Evolutionary conservation across 176 grass and related monocot genomes (phyloP), one percentile per base, ranked within the genome.

Genomic region (Aechmea fasciata): DNA sequence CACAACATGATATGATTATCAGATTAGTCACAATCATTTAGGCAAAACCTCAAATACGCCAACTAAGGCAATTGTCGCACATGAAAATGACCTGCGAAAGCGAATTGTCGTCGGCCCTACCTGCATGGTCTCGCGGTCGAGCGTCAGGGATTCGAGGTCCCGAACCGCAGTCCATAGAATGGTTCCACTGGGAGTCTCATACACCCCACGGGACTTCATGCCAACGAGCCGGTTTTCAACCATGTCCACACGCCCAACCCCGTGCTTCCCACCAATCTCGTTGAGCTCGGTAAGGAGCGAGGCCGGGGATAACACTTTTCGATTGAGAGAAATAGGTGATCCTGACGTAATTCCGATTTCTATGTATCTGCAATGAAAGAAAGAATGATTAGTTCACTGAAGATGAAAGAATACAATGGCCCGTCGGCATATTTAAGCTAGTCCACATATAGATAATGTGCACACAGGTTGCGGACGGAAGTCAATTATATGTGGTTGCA

Each of bases 171-270:
- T 66, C 70, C 81, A 82, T 73, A 97, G 81, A 78, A 97, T 92
- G 64, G 94, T 97, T 66, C 94, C 94, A 57, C 94, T 89, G 0
- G 94, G 94, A 51, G 94, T 97, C 77, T 97, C 94, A 1, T 92
- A 97, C 1, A 97, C 77, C 0, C 94, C 94, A 1, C 94, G 89
- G 20, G 94, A 97, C 63, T 92, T 97, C 94, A 97, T 97, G 26
- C 94, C 94, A 2, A 97, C 94, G 0, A 97, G 79, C 13, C 94
- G 86, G 52, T 97, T 97, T 48, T 97, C 94, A 15, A 97, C 89
- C 86, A 92, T 97, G 29, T 97, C 94, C 0, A 85, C 81, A 2
- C 89, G 94, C 17, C 94, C 94, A 11, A 97, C 75, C 1, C 89
- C 89, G 11, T 97, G 86, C 52, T 83, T 97, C 18, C 94, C 94